Conservation (phyloP, 495 filamentous ascomycete genomes). For the Podospora sp. region DNA sequence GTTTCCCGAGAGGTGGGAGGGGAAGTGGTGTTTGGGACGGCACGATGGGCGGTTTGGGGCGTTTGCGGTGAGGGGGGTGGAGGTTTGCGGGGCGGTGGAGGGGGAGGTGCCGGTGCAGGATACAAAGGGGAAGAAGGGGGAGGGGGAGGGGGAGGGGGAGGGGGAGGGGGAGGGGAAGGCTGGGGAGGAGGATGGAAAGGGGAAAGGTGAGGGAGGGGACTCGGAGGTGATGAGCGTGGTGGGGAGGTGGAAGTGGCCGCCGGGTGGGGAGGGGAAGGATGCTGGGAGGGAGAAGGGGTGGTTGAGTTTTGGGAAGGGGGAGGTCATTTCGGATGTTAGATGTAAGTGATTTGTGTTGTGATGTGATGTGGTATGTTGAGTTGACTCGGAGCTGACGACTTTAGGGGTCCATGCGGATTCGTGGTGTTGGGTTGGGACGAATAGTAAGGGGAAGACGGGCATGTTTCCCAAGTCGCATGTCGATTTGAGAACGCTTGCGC, state of each 20-base stretch:
- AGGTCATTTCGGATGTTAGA: constrained; percentile 44
- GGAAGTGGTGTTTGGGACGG: constrained; percentile 49
- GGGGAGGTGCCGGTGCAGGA: constrained; percentile 26
- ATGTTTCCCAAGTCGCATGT: constrained; percentile 38
- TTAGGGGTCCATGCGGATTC: constrained; percentile 42
- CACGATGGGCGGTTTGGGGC: constrained; percentile 49
- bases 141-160: constrained; percentile 13
- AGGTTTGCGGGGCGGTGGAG: constrained; percentile 37
- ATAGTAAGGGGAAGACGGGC: constrained; percentile 46
- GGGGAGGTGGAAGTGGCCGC: constrained; percentile 18
- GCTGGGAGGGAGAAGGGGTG: too few relatives aligned
- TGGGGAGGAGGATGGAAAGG: background rate
- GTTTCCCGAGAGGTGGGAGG: constrained; percentile 49
- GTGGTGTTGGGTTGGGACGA: constrained; percentile 52
- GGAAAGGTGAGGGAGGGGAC: constrained; percentile 26
- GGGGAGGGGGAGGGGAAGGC: constrained; percentile 25
- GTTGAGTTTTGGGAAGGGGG: constrained; percentile 47
- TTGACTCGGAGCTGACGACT: background rate
- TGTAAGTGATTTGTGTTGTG: constrained; percentile 25
- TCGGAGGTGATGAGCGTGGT: constrained; percentile 33
- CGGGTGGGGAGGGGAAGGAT: background rate
- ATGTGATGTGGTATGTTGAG: background rate
- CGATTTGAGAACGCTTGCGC: background rate
- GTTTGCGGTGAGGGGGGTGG: constrained; percentile 44
- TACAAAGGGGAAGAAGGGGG: background rate